Evolutionary conservation across 148 eudicot species (phyloP), one percentile per base, ranked within the genome.

Genomic region (Bassia scoparia): DNA sequence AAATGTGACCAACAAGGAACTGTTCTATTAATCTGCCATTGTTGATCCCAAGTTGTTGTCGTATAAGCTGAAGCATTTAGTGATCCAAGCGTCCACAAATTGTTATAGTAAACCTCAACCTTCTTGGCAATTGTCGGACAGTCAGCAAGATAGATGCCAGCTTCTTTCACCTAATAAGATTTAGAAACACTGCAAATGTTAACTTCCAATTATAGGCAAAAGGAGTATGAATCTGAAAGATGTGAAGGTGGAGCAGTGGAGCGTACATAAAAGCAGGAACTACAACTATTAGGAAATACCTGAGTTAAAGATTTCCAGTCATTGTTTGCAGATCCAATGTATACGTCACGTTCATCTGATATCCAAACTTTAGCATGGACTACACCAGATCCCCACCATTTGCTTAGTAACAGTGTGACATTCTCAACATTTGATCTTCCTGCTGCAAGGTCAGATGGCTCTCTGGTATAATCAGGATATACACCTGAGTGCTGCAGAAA

Each of bases 1-100:
- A n/a, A n/a, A n/a, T n/a, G n/a, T n/a, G n/a, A 93, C 98, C 96
- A 93, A 74, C 98, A 93, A 38, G 96, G 96, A 67, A 93, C 96
- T 70, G 84, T 87, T 79, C 98, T 84, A 68, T 60, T 80, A 65
- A 86, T 68, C 69, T 88, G 96, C 90, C 89, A 90, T 59, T 87
- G 90, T 11, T 84, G n/a, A n/a, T n/a, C n/a, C n/a, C n/a, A n/a
- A n/a, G n/a, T n/a, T n/a, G n/a, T n/a, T n/a, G n/a, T n/a, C n/a
- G n/a, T n/a, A n/a, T n/a, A n/a, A n/a, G n/a, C n/a, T 41, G 46
- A 41, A 41, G 46, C 87, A 76, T 93, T 84, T 7, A 93, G 82
- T 61, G 87, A 86, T 60, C 86, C 88, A 77, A 93, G 89, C 68
- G 46, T 86, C 98, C 94, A 93, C 76, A 90, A 82, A 78, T 93